Evolutionary conservation across 2,329 filamentous ascomycete genomes (phyloP), one percentile per base, ranked within the genome.

Genomic region (Coleophoma eucalyptorum): DNA sequence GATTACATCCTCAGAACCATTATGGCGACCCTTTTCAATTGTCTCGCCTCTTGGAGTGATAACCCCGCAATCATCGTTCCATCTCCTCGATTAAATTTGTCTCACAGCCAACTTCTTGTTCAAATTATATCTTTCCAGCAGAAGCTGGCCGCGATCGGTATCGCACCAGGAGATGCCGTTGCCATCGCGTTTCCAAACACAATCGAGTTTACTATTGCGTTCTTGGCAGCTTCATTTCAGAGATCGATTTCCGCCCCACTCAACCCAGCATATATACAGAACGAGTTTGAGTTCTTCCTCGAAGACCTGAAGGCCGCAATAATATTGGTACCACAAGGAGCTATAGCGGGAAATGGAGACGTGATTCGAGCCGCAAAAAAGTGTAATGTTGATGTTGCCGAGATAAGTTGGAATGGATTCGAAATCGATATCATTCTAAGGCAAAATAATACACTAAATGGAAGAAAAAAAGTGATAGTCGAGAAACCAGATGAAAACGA

Each of bases 281-380:
- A 82, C 49, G 89, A 93, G 68, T 92, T 91, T 66, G 88, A 92
- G 66, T 92, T 92, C 69, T 93, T 91, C 69, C 90, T 93, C 62
- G 84, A 89, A 55, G 89, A 93, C 65, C 77, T 93, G 60, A 87
- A 85, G 66, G 90, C 89, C 7, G 84, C 84, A 41, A 73, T 92
- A 50, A 79, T 89, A 15, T 73, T 93, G 33, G 85, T 92, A 10
- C 87, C 89, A 7, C 75, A 74, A 57, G 87, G 87, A 13, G 79
- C 83, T 55, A n/a, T n/a, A n/a, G n/a, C n/a, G n/a, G n/a, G n/a
- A n/a, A 73, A 83, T 61, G 82, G 80, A 11, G 80, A 86, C 4
- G 87, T 86, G 32, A 86, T 92, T 21, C 79, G 80, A 61, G 89
- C 89, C 0, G 89, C 87, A 11, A 75, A 80, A 60, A 88, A 83